Evolutionary conservation across 768 basidiomycete genomes (phyloP), one percentile per base, ranked within the genome.

Genomic region (Suillus americanus): DNA sequence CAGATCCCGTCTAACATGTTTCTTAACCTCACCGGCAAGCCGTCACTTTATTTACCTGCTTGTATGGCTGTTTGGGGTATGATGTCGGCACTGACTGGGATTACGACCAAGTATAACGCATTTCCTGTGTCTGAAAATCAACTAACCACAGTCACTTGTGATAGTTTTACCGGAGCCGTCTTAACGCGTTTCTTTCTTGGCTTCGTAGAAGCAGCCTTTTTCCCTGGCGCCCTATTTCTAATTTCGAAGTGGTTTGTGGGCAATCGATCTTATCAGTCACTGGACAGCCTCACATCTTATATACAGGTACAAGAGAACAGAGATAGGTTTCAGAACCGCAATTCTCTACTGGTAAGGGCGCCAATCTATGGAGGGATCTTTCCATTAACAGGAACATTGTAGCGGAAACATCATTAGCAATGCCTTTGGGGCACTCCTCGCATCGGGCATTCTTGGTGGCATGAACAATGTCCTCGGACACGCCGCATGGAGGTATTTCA

Each of bases 1-100:
- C 79, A 80, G 67, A 71, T 79, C 2, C 79, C 80, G n/a, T 91
- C 90, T 12, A 91, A 90, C 70, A 88, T 90, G 83, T 84, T 89
- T 67, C 75, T 90, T 54, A 87, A 88, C 67, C 81, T 84, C 70
- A 84, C 88, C 23, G 89, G 87, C 51, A 77, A 82, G 70, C 91
- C 90, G 3, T 90, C 89, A 0, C 73, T 87, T 64, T 88, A 90
- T 73, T 78, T 90, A 4, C 87, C 90, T 0, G 68, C 64, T 51
- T 88, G 85, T 68, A 90, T 91, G 89, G 79, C 85, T 10, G 68
- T 90, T 35, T 92, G 90, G 90, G 92, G 90, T 3, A 76, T 77
- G 37, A 81, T 87, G 20, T 88, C 86, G 16, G 73, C 79, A 46
- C 68, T 85, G 63, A 88, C 84, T 37, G 74, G 73, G 1, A 57